Conservation (phyloP, 108 stramenopile species). For the Mayamaea pseudoterrestris region DNA sequence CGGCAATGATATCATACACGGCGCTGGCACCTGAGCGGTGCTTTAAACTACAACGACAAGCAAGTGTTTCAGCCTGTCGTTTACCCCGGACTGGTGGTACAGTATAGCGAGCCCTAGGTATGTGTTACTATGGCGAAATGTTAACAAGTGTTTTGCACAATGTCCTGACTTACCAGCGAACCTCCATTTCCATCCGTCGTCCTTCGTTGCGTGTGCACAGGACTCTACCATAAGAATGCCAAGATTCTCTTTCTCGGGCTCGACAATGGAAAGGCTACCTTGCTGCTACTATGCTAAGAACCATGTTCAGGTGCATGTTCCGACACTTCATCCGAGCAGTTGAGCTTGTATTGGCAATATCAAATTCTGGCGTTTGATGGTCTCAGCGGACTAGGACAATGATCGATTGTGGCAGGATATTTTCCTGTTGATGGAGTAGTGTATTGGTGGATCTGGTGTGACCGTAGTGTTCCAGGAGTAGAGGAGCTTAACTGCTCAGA, state of each 20-base stretch:
- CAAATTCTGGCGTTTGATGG: conserved; percentile 89
- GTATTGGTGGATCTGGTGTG: conserved; percentile 90
- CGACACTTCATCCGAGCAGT: conserved; percentile 92
- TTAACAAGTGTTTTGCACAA: too few relatives aligned
- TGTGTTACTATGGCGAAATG: too few relatives aligned
- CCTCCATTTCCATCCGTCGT: not conserved
- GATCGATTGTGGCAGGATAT: conserved; percentile 89
- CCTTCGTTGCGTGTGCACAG: conserved; percentile 21
- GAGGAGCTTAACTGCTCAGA: conserved; percentile 87
- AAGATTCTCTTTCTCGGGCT: conserved; percentile 98
- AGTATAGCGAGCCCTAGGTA: conserved; percentile 67
- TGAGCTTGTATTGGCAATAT: conserved; percentile 87
- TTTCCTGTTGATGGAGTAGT: conserved; percentile 97
- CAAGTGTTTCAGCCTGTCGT: too few relatives aligned
- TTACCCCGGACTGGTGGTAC: conserved; percentile 83
- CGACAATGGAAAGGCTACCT: conserved; percentile 96
- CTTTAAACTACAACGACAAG: too few relatives aligned
- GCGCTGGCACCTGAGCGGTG: too few relatives aligned
- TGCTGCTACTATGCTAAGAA: conserved; percentile 95
- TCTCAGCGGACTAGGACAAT: conserved; percentile 91
- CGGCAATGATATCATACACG: too few relatives aligned
- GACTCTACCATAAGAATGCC: conserved; percentile 98
- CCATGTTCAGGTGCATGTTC: conserved; percentile 88
- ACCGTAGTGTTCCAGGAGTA: conserved; percentile 95
- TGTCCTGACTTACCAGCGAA: too few relatives aligned